These are phyloP conservation scores for Datisca glomerata DNA, from an alignment of 306 rosid genomes.

Conservation along the genomic window DNA sequence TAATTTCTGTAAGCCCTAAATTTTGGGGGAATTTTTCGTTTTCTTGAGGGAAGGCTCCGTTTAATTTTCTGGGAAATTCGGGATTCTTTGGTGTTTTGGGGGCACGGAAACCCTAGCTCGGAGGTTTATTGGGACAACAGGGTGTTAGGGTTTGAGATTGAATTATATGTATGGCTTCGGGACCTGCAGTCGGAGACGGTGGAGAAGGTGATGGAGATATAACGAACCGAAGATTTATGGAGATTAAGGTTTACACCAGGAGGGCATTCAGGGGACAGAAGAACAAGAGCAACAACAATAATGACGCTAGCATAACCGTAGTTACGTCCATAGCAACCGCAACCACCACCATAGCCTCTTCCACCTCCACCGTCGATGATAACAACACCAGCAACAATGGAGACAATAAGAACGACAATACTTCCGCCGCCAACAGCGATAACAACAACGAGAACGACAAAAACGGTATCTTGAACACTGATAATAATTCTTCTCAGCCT, in stretches of 20 bases:
- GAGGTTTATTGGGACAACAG: not conserved
- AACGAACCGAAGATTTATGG: constrained; percentile 38
- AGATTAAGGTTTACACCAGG: constrained; percentile 60
- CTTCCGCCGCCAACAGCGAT: constrained; percentile 1
- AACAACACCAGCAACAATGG: not conserved
- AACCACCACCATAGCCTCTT: not conserved
- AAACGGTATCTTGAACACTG: not conserved
- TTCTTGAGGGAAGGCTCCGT: not conserved
- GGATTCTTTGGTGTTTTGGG: not conserved
- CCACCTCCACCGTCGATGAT: constrained; percentile 2
- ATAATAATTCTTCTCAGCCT: constrained; percentile 13
- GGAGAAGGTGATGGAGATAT: constrained; percentile 52
- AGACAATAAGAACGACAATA: not conserved
- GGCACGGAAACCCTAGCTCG: constrained; percentile 5
- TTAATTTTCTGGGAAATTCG: not conserved
- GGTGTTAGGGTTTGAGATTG: constrained; percentile 40
- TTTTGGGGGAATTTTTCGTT: no score
- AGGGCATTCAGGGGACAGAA: constrained; percentile 40
- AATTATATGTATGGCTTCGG: constrained; percentile 80
- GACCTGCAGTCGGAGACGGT: constrained; percentile 33
- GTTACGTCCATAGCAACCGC: not conserved
- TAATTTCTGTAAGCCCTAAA: no score
- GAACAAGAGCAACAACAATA: constrained; percentile 17
- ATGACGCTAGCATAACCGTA: not conserved
- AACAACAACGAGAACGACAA: no score